These are phyloP conservation scores for Biscogniauxia mediterranea DNA, from an alignment of 2,329 filamentous ascomycete genomes.

Conservation along the genomic window DNA sequence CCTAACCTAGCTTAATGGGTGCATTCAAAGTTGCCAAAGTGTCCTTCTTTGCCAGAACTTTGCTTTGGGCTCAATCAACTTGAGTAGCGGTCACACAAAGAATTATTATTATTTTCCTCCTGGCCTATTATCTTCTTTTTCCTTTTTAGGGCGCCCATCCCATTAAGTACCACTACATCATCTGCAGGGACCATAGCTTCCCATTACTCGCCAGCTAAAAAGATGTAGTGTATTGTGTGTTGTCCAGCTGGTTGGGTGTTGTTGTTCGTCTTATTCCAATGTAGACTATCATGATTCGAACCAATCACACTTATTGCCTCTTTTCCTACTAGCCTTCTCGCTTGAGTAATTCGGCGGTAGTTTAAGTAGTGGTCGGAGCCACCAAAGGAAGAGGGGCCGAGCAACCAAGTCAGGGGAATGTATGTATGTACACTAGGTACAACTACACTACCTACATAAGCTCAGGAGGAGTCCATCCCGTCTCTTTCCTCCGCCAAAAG, in stretches of 20 bases:
- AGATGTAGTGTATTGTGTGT: neutral
- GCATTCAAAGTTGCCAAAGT: neutral
- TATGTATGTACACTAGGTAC: neutral
- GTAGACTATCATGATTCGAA: neutral
- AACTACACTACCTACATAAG: neutral
- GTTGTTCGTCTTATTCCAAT: neutral
- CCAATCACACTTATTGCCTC: neutral
- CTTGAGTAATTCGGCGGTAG: neutral
- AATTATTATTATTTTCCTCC: neutral
- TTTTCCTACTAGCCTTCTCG: neutral
- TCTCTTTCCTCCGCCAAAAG: neutral
- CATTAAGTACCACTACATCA: neutral
- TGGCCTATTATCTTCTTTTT: neutral
- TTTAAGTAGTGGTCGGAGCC: neutral
- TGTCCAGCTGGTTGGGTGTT: neutral
- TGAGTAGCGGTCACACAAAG: neutral
- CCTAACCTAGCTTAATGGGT: neutral
- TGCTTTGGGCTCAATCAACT: too few relatives aligned
- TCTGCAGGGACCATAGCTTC: neutral
- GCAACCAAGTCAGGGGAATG: neutral
- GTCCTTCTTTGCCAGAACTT: neutral
- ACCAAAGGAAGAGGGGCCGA: neutral
- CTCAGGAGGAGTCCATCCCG: neutral
- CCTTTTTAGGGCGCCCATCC: neutral
- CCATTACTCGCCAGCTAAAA: neutral